Conservation (phyloP, 208 protist species). For the Wallacemonas rigidus region DNA sequence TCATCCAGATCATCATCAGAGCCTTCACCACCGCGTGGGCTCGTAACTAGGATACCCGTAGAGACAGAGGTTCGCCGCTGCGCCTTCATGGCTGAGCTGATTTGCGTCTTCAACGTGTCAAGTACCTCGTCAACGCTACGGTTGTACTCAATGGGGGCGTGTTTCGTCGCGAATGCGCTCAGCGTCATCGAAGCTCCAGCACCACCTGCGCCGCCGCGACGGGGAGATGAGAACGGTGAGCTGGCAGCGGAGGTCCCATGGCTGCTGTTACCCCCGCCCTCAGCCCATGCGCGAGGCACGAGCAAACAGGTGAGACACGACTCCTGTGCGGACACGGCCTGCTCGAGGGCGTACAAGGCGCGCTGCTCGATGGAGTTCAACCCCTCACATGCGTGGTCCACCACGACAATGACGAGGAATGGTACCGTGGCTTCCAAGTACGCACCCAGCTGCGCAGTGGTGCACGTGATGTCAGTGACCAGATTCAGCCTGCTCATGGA, state of each 20-base stretch:
- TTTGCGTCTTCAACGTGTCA: conserved; percentile 21
- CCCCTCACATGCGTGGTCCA: conserved; percentile 32
- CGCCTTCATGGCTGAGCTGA: conserved; percentile 13
- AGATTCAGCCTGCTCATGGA: conserved; percentile 48
- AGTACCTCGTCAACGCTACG: conserved; percentile 38
- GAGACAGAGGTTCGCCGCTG: not conserved
- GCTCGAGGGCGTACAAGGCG: conserved; percentile 33
- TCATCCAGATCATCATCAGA: not conserved
- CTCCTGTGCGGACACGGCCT: conserved; percentile 8
- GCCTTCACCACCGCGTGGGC: too few relatives aligned
- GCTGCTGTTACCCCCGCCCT: conserved; percentile 15
- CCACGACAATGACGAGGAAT: conserved; percentile 40
- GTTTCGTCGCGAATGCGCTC: not conserved
- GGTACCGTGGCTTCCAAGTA: conserved; percentile 26
- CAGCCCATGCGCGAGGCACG: not conserved
- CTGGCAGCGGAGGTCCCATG: conserved; percentile 21
- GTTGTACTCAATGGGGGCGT: conserved; percentile 31
- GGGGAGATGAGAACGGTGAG: conserved; percentile 8
- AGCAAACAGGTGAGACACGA: not conserved
- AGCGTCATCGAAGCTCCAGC: not conserved
- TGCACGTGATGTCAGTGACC: conserved; percentile 39
- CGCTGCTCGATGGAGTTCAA: conserved; percentile 30
- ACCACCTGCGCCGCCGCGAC: not conserved
- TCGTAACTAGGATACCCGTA: too few relatives aligned
- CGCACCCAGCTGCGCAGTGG: conserved; percentile 36